Evolutionary conservation across 2,329 filamentous ascomycete genomes (phyloP).

Genomic region (Myriosclerotinia scirpicola): DNA sequence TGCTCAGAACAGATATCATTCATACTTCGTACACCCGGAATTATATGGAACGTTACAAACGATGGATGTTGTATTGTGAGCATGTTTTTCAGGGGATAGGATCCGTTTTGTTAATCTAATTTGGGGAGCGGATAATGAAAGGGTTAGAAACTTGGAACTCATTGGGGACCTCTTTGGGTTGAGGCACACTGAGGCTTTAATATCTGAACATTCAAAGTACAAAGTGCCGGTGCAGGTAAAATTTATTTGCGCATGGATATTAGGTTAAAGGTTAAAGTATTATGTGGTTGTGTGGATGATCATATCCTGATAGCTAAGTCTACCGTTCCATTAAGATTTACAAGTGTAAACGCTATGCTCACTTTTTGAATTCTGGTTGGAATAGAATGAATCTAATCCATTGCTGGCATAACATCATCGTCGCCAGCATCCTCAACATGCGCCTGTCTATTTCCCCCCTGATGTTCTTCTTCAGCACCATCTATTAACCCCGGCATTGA

Average conservation of each 20-base stretch:
- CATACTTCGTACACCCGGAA: background rate
- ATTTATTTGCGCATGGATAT: background rate
- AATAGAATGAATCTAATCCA: background rate
- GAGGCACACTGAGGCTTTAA: background rate
- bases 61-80: background rate
- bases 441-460: background rate
- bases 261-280: background rate
- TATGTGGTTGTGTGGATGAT: background rate
- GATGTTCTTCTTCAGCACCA: background rate
- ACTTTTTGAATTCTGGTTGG: too few species aligned
- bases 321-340: background rate
- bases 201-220: background rate
- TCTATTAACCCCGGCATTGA: background rate
- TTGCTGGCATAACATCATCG: background rate
- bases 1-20: conserved; percentile 23
- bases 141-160: background rate
- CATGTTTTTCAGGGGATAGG: conserved; percentile 11
- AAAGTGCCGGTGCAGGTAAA: conserved; percentile 10
- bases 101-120: background rate
- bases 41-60: background rate
- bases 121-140: background rate
- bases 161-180: background rate
- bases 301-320: background rate
- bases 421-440: conserved; percentile 4
- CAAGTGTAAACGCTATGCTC: background rate